Evolutionary conservation across 2,329 filamentous ascomycete genomes (phyloP).

Genomic region (Alternaria panax): DNA sequence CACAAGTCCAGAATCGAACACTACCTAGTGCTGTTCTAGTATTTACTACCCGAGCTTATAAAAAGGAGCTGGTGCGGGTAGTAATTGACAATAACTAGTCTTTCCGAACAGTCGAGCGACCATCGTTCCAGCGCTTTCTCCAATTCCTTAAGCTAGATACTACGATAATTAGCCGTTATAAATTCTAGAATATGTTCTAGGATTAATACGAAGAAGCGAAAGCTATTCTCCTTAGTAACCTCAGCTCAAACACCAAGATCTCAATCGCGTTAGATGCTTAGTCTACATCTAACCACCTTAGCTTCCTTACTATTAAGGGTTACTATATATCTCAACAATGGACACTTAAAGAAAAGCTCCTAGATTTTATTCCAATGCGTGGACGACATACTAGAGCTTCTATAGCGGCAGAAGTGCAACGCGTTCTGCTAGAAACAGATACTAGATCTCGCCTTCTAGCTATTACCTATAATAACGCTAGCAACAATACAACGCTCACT

Average conservation of each 20-base stretch:
- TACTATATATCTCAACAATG: slow-evolving; percentile 19
- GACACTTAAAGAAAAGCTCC: slow-evolving; percentile 3
- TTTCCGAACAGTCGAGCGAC: slow-evolving; percentile 1
- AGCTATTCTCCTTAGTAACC: neutral
- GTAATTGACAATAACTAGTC: slow-evolving; percentile 13
- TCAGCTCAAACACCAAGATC: neutral
- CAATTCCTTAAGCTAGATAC: slow-evolving; percentile 4
- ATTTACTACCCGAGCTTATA: too few relatives aligned
- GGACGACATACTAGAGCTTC: neutral
- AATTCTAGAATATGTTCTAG: slow-evolving; percentile 6
- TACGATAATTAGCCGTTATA: slow-evolving; percentile 13
- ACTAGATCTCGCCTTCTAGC: neutral
- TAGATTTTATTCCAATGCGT: slow-evolving; percentile 10
- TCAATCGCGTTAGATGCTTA: slow-evolving; percentile 8
- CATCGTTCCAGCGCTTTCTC: slow-evolving; percentile 12
- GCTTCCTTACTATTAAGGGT: slow-evolving; percentile 8
- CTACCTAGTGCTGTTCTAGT: too few relatives aligned
- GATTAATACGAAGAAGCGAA: slow-evolving; percentile 3
- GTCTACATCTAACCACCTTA: slow-evolving; percentile 10
- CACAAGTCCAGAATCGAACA: too few relatives aligned
- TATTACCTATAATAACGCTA: neutral
- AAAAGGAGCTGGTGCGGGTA: too few relatives aligned
- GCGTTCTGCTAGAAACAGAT: neutral
- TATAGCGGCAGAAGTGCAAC: neutral
- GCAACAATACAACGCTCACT: neutral